Evolutionary conservation across 305 asterid species (phyloP).

Genomic region (Fraxinus platypoda): DNA sequence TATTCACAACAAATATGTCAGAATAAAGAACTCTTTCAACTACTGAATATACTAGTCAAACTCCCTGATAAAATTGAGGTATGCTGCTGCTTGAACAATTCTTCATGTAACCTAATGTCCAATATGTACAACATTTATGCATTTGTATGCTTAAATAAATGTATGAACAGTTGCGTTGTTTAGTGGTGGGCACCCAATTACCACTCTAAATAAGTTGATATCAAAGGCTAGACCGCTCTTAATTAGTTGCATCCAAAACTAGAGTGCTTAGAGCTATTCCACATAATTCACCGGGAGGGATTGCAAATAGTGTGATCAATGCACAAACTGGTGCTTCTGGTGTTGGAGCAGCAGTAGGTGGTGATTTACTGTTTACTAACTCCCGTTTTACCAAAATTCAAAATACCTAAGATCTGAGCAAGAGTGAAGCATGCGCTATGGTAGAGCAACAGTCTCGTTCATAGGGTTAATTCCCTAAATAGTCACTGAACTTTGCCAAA

Average conservation of each 20-base stretch:
- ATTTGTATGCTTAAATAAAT: not conserved
- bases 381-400: not conserved
- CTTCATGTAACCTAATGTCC: constrained; percentile 5
- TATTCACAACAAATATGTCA: constrained; percentile 55
- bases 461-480: too few species aligned
- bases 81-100: constrained; percentile 27
- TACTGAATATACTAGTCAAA: constrained; percentile 55
- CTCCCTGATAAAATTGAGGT: constrained; percentile 90
- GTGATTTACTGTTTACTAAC: not conserved
- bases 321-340: not conserved
- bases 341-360: not conserved
- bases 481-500: too few species aligned
- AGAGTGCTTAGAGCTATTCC: not conserved
- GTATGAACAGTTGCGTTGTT: not conserved
- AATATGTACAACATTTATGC: constrained; percentile 1
- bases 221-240: not conserved
- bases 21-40: constrained; percentile 55
- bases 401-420: not conserved
- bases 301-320: not conserved
- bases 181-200: not conserved
- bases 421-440: not conserved
- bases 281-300: not conserved
- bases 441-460: not conserved
- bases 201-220: not conserved
- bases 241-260: not conserved